Conservation (phyloP, 148 eudicot genomes). For the Rhododendron vialii region DNA sequence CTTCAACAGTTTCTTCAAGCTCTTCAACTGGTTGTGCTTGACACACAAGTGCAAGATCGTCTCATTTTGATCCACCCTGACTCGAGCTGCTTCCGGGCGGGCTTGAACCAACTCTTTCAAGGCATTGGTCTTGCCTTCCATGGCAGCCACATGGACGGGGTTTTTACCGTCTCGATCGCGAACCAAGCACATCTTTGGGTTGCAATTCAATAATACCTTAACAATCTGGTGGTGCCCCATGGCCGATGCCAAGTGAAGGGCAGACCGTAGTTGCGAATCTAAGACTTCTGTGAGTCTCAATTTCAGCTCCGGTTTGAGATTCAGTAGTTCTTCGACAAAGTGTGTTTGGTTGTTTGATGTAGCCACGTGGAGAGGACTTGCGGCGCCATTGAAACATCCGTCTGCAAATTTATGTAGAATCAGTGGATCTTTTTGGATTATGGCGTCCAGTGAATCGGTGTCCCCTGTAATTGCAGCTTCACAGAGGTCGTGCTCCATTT, state of each 20-base stretch:
- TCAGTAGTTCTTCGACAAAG: background rate
- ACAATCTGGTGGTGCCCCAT: background rate
- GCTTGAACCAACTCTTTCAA: conserved; percentile 15
- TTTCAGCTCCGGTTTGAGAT: background rate
- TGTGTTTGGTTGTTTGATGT: background rate
- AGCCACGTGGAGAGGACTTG: background rate
- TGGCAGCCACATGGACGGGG: conserved; percentile 39
- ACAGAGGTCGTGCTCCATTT: background rate
- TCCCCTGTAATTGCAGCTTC: background rate
- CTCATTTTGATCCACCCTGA: conserved; percentile 12
- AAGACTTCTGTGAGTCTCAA: background rate
- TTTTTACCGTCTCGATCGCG: conserved; percentile 31
- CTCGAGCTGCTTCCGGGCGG: conserved; percentile 22
- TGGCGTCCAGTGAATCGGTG: background rate
- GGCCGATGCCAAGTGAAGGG: conserved; percentile 26
- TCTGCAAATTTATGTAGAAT: background rate
- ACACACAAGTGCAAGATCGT: conserved; percentile 32
- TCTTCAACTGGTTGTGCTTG: conserved; percentile 7
- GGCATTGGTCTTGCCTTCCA: conserved; percentile 15
- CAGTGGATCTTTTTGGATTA: background rate
- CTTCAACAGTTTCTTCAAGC: conserved; percentile 5
- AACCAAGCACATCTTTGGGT: conserved; percentile 24
- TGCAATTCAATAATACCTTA: background rate
- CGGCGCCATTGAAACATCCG: background rate
- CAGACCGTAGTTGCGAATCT: background rate